phyloP scores from a whole-genome alignment of 2,329 filamentous ascomycete species.

The Cordyceps fumosorosea region DNA sequence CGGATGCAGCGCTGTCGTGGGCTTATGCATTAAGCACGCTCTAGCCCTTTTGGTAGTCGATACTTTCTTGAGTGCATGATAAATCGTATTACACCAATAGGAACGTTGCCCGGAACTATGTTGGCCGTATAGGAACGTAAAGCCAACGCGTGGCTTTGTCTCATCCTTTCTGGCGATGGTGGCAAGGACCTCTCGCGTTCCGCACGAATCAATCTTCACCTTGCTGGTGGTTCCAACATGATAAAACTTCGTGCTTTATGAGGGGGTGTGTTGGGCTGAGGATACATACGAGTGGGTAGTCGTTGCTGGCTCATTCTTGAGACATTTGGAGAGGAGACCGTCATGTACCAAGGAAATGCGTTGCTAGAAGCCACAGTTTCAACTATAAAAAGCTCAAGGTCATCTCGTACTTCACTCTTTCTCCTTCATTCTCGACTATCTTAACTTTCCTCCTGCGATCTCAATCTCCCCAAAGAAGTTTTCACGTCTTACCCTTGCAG shows the following conservation, averaged over 20 bases:
- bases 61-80: neutral
- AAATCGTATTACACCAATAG: neutral
- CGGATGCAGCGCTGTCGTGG: neutral
- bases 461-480: neutral
- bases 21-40: neutral
- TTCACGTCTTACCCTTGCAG: neutral
- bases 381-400: neutral
- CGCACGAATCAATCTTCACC: neutral
- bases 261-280: neutral
- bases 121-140: neutral
- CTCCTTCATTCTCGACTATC: too few relatives aligned
- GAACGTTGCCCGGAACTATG: neutral
- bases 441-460: too few relatives aligned
- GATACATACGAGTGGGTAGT: neutral
- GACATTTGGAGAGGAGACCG: neutral
- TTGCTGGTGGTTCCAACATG: neutral
- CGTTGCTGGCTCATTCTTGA: neutral
- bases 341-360: neutral
- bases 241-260: neutral
- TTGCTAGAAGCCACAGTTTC: neutral
- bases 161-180: neutral
- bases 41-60: neutral
- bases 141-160: neutral
- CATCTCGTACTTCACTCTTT: neutral
- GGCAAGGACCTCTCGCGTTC: neutral